These are phyloP conservation scores for Kazachstania sp. DNA, from an alignment of 1,139 yeast genomes.

Conservation along the genomic window DNA sequence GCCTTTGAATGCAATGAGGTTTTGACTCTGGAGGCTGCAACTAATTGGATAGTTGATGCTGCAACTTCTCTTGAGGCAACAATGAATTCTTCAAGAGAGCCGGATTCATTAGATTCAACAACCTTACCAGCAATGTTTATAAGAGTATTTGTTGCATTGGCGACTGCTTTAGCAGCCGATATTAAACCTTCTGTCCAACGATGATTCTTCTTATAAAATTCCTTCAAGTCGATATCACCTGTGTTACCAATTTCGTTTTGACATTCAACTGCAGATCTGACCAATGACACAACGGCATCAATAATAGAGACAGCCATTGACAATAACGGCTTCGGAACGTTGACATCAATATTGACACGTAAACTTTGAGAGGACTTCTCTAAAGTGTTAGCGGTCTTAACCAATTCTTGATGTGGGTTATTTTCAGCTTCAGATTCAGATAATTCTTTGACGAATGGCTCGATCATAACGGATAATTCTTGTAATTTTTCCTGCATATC, in stretches of 20 bases:
- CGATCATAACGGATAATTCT: conserved; percentile 37
- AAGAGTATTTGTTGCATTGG: conserved; percentile 70
- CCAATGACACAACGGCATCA: conserved; percentile 64
- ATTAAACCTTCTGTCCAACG: conserved; percentile 93
- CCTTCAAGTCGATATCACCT: conserved; percentile 34
- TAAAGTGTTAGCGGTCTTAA: conserved; percentile 56
- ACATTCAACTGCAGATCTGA: conserved; percentile 70
- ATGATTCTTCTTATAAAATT: conserved; percentile 78
- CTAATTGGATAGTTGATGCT: conserved; percentile 87
- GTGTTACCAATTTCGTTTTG: conserved; percentile 71
- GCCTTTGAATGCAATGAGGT: conserved; percentile 70
- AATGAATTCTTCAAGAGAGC: conserved; percentile 71
- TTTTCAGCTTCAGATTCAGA: conserved; percentile 36
- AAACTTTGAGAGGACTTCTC: conserved; percentile 58
- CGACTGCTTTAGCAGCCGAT: conserved; percentile 86
- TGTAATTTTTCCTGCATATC: conserved; percentile 68
- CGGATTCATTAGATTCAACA: conserved; percentile 36
- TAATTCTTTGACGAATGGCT: conserved; percentile 9
- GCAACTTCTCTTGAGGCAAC: conserved; percentile 92
- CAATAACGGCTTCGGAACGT: conserved; percentile 58
- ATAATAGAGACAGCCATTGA: conserved; percentile 78
- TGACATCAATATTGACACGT: conserved; percentile 55
- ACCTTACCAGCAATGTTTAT: conserved; percentile 86
- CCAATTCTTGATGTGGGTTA: conserved; percentile 33
- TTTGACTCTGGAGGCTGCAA: conserved; percentile 85